Conservation (phyloP, 2,329 filamentous ascomycete species). For the Botrytis elliptica region DNA sequence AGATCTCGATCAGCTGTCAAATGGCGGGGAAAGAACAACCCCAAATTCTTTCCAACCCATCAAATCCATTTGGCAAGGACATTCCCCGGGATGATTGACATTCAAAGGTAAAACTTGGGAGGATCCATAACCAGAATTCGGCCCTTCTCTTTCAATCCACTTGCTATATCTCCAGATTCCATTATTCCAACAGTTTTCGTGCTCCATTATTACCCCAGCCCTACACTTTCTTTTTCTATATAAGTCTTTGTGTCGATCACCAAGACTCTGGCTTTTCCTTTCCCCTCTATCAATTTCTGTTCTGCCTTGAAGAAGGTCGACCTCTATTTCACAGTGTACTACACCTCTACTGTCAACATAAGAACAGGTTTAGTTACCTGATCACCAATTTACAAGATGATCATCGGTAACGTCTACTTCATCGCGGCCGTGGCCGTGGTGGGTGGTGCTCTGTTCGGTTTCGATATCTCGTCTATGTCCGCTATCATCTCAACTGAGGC, state of each 20-base stretch:
- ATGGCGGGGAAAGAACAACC: slow-evolving; percentile 7
- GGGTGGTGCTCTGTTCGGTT: slow-evolving; percentile 41
- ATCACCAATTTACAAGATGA: slow-evolving; percentile 26
- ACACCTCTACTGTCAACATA: not conserved
- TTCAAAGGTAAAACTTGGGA: not conserved
- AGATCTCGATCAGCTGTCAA: not conserved
- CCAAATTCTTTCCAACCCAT: not conserved
- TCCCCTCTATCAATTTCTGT: not conserved
- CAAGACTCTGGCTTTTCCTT: not conserved
- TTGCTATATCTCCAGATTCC: slow-evolving; percentile 8
- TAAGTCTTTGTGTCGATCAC: slow-evolving; percentile 16
- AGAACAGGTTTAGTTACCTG: slow-evolving; percentile 12
- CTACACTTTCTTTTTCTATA: not conserved
- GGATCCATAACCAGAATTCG: slow-evolving; percentile 13
- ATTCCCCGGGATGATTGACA: slow-evolving; percentile 1
- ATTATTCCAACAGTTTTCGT: slow-evolving; percentile 6
- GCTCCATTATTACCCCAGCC: slow-evolving; percentile 11
- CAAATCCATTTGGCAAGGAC: slow-evolving; percentile 9
- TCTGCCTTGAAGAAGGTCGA: not conserved
- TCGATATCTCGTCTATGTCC: slow-evolving; percentile 58
- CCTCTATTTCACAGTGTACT: not conserved
- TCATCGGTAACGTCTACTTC: slow-evolving; percentile 36
- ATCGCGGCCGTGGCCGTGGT: slow-evolving; percentile 39
- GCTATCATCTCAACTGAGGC: slow-evolving; percentile 53
- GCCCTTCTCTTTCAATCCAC: slow-evolving; percentile 12